Evolutionary conservation across 176 grass and related monocot species (phyloP).

Genomic region (Triticum monococcum): DNA sequence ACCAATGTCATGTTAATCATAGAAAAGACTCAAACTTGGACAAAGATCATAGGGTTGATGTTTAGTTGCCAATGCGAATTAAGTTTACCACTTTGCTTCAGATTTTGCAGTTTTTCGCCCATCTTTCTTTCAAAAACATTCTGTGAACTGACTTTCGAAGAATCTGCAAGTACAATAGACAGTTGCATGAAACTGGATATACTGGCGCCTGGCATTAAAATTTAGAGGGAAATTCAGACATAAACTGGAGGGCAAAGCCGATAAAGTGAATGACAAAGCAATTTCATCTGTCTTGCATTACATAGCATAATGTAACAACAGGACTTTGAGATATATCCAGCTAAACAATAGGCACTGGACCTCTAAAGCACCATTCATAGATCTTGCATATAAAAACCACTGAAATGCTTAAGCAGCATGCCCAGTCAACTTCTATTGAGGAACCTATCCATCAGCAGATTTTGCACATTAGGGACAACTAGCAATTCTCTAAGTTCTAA

Average conservation of each 20-base stretch:
- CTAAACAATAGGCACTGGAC: neutral
- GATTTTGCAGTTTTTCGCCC: slow-evolving; percentile 75
- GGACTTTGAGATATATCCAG: slow-evolving; percentile 8
- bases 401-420: neutral
- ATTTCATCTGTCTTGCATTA: neutral
- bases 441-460: neutral
- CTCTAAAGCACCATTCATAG: slow-evolving; percentile 3
- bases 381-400: neutral
- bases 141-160: slow-evolving; percentile 58
- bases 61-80: slow-evolving; percentile 21
- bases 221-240: neutral
- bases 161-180: slow-evolving; percentile 52
- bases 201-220: neutral
- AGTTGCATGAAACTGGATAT: slow-evolving; percentile 32
- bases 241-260: neutral
- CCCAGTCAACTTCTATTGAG: neutral
- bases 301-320: slow-evolving; percentile 6
- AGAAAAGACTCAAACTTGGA: slow-evolving; percentile 17
- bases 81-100: slow-evolving; percentile 86
- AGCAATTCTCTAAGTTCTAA: neutral
- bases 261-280: neutral
- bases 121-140: slow-evolving; percentile 81
- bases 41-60: slow-evolving; percentile 18
- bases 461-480: neutral
- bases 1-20: slow-evolving; percentile 4